These are phyloP conservation scores for Yamadazyma insecticola DNA, from an alignment of 805 yeast species.

Conservation along the genomic window DNA sequence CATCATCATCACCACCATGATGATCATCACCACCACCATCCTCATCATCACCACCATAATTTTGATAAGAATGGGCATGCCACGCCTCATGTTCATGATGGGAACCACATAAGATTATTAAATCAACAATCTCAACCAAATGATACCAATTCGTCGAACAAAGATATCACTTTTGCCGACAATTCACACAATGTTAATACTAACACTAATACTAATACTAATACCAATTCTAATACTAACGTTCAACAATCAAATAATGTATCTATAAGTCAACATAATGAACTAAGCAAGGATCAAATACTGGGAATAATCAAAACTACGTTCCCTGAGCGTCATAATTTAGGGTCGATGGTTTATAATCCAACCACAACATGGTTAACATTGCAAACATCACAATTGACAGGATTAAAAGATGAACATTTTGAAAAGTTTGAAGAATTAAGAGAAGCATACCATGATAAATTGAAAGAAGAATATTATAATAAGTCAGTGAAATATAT, in stretches of 20 bases:
- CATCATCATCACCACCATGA: conserved; percentile 17
- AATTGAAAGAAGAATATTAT: conserved; percentile 19
- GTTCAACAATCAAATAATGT: no score
- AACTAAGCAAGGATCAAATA: conserved; percentile 13
- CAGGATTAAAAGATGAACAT: conserved; percentile 30
- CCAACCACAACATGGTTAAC: conserved; percentile 49
- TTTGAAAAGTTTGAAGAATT: conserved; percentile 23
- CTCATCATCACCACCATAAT: conserved; percentile 7
- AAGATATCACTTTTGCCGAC: no score
- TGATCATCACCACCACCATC: conserved; percentile 5
- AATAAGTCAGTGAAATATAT: conserved; percentile 22
- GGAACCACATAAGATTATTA: conserved; percentile 10
- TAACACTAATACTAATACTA: no score
- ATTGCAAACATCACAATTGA: conserved; percentile 24
- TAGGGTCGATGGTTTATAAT: conserved; percentile 57
- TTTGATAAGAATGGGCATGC: conserved; percentile 2
- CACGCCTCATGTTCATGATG: conserved; percentile 9
- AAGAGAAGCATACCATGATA: conserved; percentile 20
- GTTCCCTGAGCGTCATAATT: conserved; percentile 30
- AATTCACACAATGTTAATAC: no score
- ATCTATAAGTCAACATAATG: no score
- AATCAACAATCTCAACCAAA: no score
- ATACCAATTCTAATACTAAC: no score
- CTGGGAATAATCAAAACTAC: conserved; percentile 17
- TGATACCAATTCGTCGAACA: no score